Percentiles rank a stretch among this genome's conserved stretches.
Evolutionary conservation across 108 stramenopile species (phyloP).

Genomic region (Nitzschia sp.): DNA sequence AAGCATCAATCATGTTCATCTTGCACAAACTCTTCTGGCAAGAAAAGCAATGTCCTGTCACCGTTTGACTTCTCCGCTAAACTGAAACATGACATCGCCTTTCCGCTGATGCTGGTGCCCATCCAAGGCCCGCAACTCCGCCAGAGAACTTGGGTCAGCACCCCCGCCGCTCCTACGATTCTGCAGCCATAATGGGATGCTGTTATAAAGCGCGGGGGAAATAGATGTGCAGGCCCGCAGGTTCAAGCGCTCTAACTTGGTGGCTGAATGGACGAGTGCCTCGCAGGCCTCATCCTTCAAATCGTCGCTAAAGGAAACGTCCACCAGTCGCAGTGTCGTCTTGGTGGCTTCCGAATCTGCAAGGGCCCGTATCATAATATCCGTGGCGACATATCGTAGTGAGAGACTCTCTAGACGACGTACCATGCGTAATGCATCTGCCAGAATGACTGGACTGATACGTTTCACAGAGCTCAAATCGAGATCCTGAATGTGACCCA

Average conservation of each 20-base stretch:
- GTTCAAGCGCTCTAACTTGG: background rate
- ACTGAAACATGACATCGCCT: background rate
- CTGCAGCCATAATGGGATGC: slow-evolving; percentile 1
- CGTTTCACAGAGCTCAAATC: background rate
- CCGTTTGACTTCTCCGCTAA: no score
- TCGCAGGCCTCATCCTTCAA: slow-evolving; percentile 1
- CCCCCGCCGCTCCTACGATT: background rate
- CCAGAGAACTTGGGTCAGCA: background rate
- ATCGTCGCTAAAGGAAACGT: slow-evolving; percentile 3
- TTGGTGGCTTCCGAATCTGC: background rate
- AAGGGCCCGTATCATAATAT: background rate
- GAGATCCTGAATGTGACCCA: background rate
- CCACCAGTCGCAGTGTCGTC: background rate
- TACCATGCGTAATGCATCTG: background rate
- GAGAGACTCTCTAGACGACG: background rate
- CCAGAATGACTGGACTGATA: background rate
- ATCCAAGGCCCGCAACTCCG: background rate
- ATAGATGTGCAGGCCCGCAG: background rate
- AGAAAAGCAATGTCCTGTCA: no score
- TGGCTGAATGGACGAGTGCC: background rate
- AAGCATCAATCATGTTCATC: no score
- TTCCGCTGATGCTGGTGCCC: background rate
- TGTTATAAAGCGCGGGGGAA: background rate
- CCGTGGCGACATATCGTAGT: background rate
- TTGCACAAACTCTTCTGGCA: no score